Base-by-base conservation (phyloP, 1,284 basidiomycete genomes). In the Rhodotorula sp. region DNA sequence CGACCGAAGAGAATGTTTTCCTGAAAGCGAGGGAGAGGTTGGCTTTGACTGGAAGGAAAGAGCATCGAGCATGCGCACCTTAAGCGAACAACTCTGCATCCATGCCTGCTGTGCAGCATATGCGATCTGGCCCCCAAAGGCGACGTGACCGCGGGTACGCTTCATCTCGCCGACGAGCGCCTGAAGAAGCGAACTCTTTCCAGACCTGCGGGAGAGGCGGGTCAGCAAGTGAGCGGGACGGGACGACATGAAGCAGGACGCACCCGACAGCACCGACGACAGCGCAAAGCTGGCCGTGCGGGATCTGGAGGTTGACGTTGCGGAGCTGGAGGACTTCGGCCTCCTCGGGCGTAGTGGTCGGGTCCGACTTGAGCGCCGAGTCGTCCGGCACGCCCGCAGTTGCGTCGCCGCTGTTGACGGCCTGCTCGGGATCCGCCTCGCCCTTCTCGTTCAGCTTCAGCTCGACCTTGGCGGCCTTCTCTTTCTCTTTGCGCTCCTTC, bases 1-100 rank as follows among this genome's bases (percentile, higher is more conserved):
- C 88, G 85, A 51, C 92, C 92, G 78, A 95, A 95, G 66, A 90
- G 87, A 64, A 96, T 89, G 79, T 96, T 96, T 62, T 94, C 89
- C 55, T 89, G 85, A 57, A 12, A 2, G n/a, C 27, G 27, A 91
- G 87, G 2, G 88, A 88, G 29, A 44, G 86, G 80, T 79, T 46
- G 81, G 79, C 21, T 21, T 5, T 15, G 29, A n/a, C 27, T n/a
- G 22, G 13, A 37, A 22, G 44, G 1, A 15, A 1, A 29, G 12
- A 15, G 32, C 21, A 22, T 3, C 27, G 44, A 15, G 39, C 27
- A 25, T 25, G 60, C 59, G 15, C 19, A 36, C 66, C 58, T 61
- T 66, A 25, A 93, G 76, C 6, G 89, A 87, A 0, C 89, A 88
- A 78, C 91, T 92, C 80, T 94, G 92, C 66, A 96, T 94, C 92